Base-by-base conservation (phyloP, 2,329 filamentous ascomycete species). In the Curvularia eragrostidis region DNA sequence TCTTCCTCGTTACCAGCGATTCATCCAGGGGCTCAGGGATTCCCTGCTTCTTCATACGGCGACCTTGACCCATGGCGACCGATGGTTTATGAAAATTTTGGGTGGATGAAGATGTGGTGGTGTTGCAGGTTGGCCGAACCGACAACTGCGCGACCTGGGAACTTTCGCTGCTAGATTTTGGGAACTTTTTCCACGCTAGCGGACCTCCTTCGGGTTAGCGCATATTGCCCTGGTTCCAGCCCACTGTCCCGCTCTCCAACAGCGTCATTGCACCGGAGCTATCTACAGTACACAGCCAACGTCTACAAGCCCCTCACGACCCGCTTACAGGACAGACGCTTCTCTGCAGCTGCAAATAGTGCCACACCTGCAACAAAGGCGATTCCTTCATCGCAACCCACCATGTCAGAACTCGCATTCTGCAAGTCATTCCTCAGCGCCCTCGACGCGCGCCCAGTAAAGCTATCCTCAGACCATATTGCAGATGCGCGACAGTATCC, bases 41-140 rank as follows among this genome's bases (percentile, higher is more conserved):
- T 54, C 93, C 94, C 85, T 98, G 95, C 81, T 97, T 97, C 78
- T 93, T 91, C 89, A 97, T 96, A 71, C 93, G 91, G 76, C 93
- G 90, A 77, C 93, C 91, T 62, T 88, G 86, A 82, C 92, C 93
- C 93, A 97, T 97, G 39, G 64, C 74, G 58, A 61, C 54, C 38
- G 54, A 52, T 50, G 42, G 50, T 48, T 2, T 15, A 9, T 24
- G 23, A n/a, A 6, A 24, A 23, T 44, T 8, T 28, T 32, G 47
- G 43, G 30, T 34, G 38, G 21, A 32, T 43, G 36, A 53, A 54
- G 38, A 50, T 58, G 24, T 30, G 24, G 30, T 50, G 36, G 53
- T 42, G 38, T 50, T 55, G 38, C 24, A 30, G 28, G 43, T 53
- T 51, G 54, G 47, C 21, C 21, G 49, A 54, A 51, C 52, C 52